Evolutionary conservation across 2,329 filamentous ascomycete genomes (phyloP).

Genomic region (Epichloe elymi): DNA sequence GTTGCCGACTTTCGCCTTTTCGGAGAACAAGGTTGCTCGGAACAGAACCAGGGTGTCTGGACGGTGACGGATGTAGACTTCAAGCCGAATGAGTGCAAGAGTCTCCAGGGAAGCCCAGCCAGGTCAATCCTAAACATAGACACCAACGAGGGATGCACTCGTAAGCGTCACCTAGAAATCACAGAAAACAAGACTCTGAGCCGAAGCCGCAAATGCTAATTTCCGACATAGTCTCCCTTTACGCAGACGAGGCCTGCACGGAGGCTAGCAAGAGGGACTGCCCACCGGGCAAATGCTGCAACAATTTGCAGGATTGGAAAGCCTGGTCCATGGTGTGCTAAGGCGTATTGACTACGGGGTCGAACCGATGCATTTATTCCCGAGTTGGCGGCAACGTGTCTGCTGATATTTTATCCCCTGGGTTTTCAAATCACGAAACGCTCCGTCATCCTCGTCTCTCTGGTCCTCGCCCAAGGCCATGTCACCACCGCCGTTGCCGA

Average conservation of each 20-base stretch:
- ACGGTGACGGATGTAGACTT: conserved; percentile 14
- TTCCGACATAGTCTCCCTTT: conserved; percentile 7
- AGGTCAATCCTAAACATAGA: conserved; percentile 8
- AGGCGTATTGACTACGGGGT: neutral
- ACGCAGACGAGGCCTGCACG: conserved; percentile 6
- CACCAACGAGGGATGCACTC: conserved; percentile 9
- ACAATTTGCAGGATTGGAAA: neutral
- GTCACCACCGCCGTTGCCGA: too few relatives aligned
- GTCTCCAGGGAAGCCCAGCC: conserved; percentile 5
- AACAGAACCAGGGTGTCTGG: conserved; percentile 13
- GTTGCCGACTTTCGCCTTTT: conserved; percentile 15
- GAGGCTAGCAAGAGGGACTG: neutral
- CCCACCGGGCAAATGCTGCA: neutral
- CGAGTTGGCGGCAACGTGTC: too few relatives aligned
- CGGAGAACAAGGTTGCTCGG: conserved; percentile 9
- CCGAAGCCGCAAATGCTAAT: neutral
- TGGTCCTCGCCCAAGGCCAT: too few relatives aligned
- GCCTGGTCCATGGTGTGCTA: conserved; percentile 4
- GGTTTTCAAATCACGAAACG: too few relatives aligned
- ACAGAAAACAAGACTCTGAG: neutral
- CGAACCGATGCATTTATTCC: neutral
- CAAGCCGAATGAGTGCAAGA: conserved; percentile 9
- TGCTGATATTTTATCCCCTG: too few relatives aligned
- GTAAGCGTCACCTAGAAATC: conserved; percentile 3
- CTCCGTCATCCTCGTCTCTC: too few relatives aligned